A percentile compares a stretch with the other conserved stretches of the same genome.
Conservation (phyloP, 805 yeast genomes). For the Candida ovalis region DNA sequence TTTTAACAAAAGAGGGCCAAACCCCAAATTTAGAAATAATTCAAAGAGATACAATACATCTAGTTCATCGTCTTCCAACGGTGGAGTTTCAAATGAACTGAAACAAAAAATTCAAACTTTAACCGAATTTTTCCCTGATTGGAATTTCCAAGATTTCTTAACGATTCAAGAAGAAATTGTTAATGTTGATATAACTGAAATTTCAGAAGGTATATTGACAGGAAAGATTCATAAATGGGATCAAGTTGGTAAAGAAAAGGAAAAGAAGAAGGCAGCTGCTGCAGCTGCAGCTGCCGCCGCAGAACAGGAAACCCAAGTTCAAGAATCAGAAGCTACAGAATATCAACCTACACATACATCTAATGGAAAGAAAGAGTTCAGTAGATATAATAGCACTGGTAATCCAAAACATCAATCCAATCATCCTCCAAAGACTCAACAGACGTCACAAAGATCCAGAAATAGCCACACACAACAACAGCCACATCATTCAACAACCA, state of each 20-base stretch:
- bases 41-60: slow-evolving; percentile 38
- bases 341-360: slow-evolving; percentile 3
- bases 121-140: slow-evolving; percentile 87
- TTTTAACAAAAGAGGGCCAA: slow-evolving; percentile 19
- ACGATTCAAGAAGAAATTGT: slow-evolving; percentile 69
- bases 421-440: slow-evolving; percentile 4
- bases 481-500: not conserved
- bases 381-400: not conserved
- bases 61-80: slow-evolving; percentile 21
- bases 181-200: slow-evolving; percentile 65
- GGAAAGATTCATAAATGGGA: slow-evolving; percentile 94
- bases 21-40: slow-evolving; percentile 39
- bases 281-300: slow-evolving; percentile 14
- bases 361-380: slow-evolving; percentile 5
- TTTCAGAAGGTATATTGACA: slow-evolving; percentile 83
- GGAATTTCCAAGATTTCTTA: slow-evolving; percentile 82
- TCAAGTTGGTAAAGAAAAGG: slow-evolving; percentile 73
- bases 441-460: not conserved
- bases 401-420: slow-evolving; percentile 3
- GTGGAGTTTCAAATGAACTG: slow-evolving; percentile 20
- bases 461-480: not conserved
- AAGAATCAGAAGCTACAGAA: not conserved
- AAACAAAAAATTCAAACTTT: slow-evolving; percentile 50
- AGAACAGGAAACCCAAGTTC: slow-evolving; percentile 2
- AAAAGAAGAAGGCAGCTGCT: slow-evolving; percentile 38